Base-by-base conservation (phyloP, 306 rosid genomes). In the Canavalia ensiformis region DNA sequence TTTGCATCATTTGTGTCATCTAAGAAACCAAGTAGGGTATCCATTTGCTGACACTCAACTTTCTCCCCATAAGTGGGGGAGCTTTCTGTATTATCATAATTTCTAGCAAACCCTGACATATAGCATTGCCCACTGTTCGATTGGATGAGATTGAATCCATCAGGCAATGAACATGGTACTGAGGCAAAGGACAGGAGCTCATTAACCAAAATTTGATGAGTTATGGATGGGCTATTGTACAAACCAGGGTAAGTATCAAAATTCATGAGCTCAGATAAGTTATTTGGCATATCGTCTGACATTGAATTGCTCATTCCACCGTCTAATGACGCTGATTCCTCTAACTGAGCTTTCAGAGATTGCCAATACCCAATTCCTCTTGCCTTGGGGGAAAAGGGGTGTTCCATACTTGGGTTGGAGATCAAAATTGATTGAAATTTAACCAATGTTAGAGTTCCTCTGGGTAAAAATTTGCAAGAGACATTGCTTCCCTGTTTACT, bases 251-350 rank as follows among this genome's bases (percentile, higher is more conserved):
- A 89, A 72, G 87, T 47, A 82, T 94, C 97, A 68, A 87, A 78
- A 75, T 79, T 89, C 93, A 91, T 77, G 56, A 91, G 83, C 83
- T 90, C 97, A 0, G 91, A 85, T 44, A 94, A 76, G 88, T 78
- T 90, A 64, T 51, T 79, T 49, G 87, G 84, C 78, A 85, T 63
- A 68, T 85, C 91, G 70, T 92, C 96, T 7, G 81, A 79, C 18
- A 84, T 63, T 45, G 68, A 49, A 85, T 81, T 86, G 74, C 73
- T 85, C 82, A 76, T 71, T 66, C 84, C 88, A 47, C 59, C 84
- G 25, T 85, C 92, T 49, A 88, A 73, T 1, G 91, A 67, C 29
- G 74, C 50, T 25, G 81, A 81, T 76, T 69, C 87, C 85, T 87
- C 96, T 58, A 84, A 55, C 66, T 71, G 91, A 75, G 81, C 76